Evolutionary conservation across 768 basidiomycete species (phyloP), one percentile per base, ranked within the genome.

Genomic region (Cystobasidium tubakii): DNA sequence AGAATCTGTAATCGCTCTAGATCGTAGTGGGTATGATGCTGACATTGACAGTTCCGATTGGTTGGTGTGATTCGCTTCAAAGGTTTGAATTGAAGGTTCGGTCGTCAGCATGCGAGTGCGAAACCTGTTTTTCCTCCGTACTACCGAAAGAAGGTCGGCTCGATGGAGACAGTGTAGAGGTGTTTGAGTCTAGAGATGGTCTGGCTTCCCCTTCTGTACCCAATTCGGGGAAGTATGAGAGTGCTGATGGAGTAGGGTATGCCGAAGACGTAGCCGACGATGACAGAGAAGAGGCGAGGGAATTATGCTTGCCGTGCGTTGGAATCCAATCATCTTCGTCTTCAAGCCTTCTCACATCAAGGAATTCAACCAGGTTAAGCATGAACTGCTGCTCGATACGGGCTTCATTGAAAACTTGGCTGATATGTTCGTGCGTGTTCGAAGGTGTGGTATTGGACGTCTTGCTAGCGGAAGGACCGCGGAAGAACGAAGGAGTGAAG

Each of bases 241-340:
- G 53, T 27, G 57, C 25, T 29, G 57, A 29, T 60, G 57, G 6
- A 15, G 66, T 19, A 34, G n/a, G 31, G 29, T 46, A 54, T 27
- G 43, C 25, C 3, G 44, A 67, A 54, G 66, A 67, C 4, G 66
- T 7, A 17, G 66, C 9, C 3, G 66, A 67, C 54, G 39, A 53
- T 2, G 43, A 50, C 17, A 31, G 13, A 12, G 44, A 65, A 10
- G 63, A 65, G 7, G 33, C 63, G 4, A 42, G 6, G 4, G 63
- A 65, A 42, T 42, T 10, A 33, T 65, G 31, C 43, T 54, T 46
- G 50, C 55, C 55, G 36, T 71, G 69, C 9, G 53, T 57, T 2
- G 69, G 69, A 2, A 71, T 36, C 69, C 69, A 71, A 36, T 71
- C 69, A 44, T 71, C 69, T 60, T 71, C 69, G 34, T 71, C 69